These are phyloP conservation scores for Penicillium subrubescens DNA, from an alignment of 495 filamentous ascomycete genomes.

Conservation along the genomic window DNA sequence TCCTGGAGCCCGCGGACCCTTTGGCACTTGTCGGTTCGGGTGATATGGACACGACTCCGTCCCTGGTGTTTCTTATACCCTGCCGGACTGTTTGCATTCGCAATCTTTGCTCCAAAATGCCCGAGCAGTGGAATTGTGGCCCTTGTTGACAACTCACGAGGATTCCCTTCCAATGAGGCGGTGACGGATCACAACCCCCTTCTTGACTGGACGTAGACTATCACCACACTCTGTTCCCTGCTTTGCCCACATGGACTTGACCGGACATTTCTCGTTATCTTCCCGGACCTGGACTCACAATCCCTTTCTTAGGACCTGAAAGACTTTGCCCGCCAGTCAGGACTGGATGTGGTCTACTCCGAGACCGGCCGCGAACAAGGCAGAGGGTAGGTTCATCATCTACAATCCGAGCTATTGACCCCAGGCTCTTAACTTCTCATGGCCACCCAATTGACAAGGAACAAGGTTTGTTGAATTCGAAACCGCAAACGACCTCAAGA, in stretches of 20 bases:
- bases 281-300: conserved; percentile 48
- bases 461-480: conserved; percentile 96
- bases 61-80: not conserved
- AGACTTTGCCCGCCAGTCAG: conserved; percentile 97
- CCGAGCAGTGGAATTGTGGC: conserved; percentile 3
- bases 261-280: conserved; percentile 28
- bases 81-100: not conserved
- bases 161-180: conserved; percentile 5
- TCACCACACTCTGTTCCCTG: conserved; percentile 4
- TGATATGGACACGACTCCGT: conserved; percentile 9
- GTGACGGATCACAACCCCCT: conserved; percentile 11
- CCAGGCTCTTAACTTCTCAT: not conserved
- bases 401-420: conserved; percentile 7
- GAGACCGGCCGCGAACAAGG: conserved; percentile 93
- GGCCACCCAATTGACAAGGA: conserved; percentile 31
- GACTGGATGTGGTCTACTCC: conserved; percentile 96
- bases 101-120: not conserved
- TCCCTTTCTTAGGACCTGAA: conserved; percentile 83
- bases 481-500: conserved; percentile 83
- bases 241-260: conserved; percentile 21
- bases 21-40: conserved; percentile 5
- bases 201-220: conserved; percentile 24
- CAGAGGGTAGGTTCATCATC: conserved; percentile 71
- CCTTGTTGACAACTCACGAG: not conserved
- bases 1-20: conserved; percentile 15